Conservation (phyloP, 139 green algal species). For the Picochlorum sp. region DNA sequence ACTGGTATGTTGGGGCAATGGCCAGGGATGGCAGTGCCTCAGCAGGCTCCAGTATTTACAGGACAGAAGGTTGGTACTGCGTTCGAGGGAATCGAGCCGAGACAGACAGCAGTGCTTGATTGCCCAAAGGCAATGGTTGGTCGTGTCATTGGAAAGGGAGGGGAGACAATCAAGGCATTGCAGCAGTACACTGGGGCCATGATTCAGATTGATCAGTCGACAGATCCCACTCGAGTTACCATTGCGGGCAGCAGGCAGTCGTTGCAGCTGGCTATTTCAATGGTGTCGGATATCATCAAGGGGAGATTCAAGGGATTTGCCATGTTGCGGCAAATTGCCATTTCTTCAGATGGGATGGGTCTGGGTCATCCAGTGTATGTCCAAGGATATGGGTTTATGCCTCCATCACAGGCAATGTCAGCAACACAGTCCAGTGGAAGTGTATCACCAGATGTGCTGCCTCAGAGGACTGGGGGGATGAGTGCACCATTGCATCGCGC, state of each 20-base stretch:
- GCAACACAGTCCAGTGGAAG: constrained; percentile 1
- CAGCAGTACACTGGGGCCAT: constrained; percentile 68
- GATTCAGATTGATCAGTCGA: constrained; percentile 84
- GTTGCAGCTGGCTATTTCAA: constrained; percentile 36
- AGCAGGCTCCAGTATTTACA: neutral
- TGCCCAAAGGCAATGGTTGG: constrained; percentile 86
- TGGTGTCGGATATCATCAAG: constrained; percentile 44
- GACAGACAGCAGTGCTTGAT: constrained; percentile 50
- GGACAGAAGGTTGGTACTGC: neutral
- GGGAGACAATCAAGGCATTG: constrained; percentile 90
- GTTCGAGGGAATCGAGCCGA: constrained; percentile 1
- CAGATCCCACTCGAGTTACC: constrained; percentile 73
- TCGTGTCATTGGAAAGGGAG: constrained; percentile 86
- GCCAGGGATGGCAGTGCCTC: constrained; percentile 14
- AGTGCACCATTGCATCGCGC: no score
- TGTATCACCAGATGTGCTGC: neutral
- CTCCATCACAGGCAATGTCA: constrained; percentile 32
- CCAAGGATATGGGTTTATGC: constrained; percentile 50
- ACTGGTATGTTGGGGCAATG: constrained; percentile 4
- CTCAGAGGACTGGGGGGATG: no score
- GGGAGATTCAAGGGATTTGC: constrained; percentile 59
- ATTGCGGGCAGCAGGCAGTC: constrained; percentile 56
- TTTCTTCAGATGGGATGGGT: constrained; percentile 9
- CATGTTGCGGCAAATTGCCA: constrained; percentile 43
- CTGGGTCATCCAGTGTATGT: constrained; percentile 31